Percentiles rank a stretch among this genome's conserved stretches.
phyloP scores from a whole-genome alignment of 2,329 filamentous ascomycete species.

The Epichloe typhina region DNA sequence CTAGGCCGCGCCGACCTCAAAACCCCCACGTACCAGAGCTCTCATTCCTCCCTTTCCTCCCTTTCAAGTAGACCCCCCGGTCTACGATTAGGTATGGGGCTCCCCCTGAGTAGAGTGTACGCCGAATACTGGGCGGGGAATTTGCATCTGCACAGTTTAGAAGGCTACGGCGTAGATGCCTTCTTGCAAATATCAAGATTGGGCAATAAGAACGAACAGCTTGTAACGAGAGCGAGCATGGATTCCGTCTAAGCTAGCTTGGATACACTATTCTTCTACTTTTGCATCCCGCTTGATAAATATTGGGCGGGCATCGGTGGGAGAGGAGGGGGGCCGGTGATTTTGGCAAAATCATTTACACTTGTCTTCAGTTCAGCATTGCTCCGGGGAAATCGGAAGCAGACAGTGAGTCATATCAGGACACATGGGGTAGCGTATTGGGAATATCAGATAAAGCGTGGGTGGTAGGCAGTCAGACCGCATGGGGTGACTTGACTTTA shows the following conservation, averaged over 20 bases:
- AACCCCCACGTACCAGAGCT: slow-evolving; percentile 37
- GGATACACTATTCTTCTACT: too few species aligned
- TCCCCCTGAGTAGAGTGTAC: slow-evolving; percentile 88
- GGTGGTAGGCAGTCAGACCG: too few species aligned
- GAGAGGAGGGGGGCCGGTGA: too few species aligned
- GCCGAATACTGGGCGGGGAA: slow-evolving; percentile 97
- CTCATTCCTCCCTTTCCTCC: slow-evolving; percentile 64
- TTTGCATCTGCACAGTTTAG: slow-evolving; percentile 78
- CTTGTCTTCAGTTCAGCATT: too few species aligned
- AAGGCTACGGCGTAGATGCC: slow-evolving; percentile 90
- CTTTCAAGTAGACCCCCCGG: slow-evolving; percentile 76
- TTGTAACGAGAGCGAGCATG: slow-evolving; percentile 65
- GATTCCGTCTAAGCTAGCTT: slow-evolving; percentile 42
- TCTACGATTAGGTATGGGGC: slow-evolving; percentile 77
- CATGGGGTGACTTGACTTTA: too few species aligned
- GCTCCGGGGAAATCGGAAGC: too few species aligned
- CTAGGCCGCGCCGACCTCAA: slow-evolving; percentile 28
- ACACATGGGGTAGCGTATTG: too few species aligned
- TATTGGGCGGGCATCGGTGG: not conserved
- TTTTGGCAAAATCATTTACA: not conserved
- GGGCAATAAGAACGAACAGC: slow-evolving; percentile 94
- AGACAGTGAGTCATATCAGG: too few species aligned
- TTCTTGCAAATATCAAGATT: slow-evolving; percentile 94
- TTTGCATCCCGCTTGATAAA: too few species aligned
- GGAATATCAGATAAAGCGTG: too few species aligned